Evolutionary conservation across 768 basidiomycete species (phyloP).

Genomic region (Hydnum rufescens): DNA sequence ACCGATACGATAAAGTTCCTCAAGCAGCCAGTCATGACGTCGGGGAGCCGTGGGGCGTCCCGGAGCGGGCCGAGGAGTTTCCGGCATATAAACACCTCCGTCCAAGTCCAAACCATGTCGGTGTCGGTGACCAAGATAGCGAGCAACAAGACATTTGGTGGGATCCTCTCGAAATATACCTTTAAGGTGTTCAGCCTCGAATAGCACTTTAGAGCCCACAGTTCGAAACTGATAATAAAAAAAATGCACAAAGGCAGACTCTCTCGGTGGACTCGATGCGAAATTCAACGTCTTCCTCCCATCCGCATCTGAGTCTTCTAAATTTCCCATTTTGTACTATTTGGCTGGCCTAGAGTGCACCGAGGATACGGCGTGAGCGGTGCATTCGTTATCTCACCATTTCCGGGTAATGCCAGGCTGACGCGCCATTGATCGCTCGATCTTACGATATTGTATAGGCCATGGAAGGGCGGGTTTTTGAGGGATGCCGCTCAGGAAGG

Average conservation of each 20-base stretch:
- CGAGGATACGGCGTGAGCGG: slow-evolving; percentile 84
- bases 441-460: slow-evolving; percentile 23
- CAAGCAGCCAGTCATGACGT: too few species aligned
- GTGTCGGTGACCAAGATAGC: too few species aligned
- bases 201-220: neutral
- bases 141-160: slow-evolving; percentile 60
- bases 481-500: slow-evolving; percentile 68
- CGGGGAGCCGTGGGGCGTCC: too few species aligned
- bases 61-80: too few species aligned
- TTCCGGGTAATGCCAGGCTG: neutral
- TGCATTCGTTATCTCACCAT: slow-evolving; percentile 3
- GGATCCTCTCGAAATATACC: slow-evolving; percentile 69
- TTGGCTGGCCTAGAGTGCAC: slow-evolving; percentile 79
- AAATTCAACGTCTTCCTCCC: slow-evolving; percentile 86
- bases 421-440: neutral
- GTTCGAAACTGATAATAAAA: neutral
- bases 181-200: slow-evolving; percentile 37
- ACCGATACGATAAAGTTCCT: too few species aligned
- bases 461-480: slow-evolving; percentile 88
- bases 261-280: slow-evolving; percentile 46
- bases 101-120: too few species aligned
- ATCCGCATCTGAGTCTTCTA: slow-evolving; percentile 25
- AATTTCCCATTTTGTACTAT: slow-evolving; percentile 63
- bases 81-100: too few species aligned
- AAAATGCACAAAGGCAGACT: slow-evolving; percentile 34